Conservation (phyloP, 352 stramenopile genomes). For the Phytophthora meadii region DNA sequence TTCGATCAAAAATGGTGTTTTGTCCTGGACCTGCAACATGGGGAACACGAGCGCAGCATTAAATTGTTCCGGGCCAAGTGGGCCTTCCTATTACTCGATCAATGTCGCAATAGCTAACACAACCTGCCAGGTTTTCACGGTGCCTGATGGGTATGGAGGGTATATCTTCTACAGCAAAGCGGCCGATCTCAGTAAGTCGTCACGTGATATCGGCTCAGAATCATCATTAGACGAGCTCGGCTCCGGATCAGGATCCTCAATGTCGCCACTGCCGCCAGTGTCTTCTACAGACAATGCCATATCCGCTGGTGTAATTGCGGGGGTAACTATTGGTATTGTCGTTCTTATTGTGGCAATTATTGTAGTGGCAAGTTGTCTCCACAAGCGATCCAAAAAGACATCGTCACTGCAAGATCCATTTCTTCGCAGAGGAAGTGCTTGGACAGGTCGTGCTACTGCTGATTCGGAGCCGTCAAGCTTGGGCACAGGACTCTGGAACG, state of each 20-base stretch:
- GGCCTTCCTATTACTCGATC: slow-evolving; percentile 8
- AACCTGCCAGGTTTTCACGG: no score
- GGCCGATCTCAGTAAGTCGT: neutral
- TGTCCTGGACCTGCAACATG: slow-evolving; percentile 19
- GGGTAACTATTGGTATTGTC: neutral
- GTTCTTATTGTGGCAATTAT: slow-evolving; percentile 11
- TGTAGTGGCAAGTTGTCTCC: neutral
- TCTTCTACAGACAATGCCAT: neutral
- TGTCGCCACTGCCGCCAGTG: neutral
- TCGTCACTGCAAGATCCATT: slow-evolving; percentile 7
- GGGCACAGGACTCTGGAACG: slow-evolving; percentile 11
- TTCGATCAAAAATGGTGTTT: neutral
- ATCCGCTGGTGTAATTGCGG: neutral
- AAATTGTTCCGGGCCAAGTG: neutral
- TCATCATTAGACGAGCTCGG: neutral
- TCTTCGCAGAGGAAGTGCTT: slow-evolving; percentile 7
- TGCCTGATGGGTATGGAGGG: no score
- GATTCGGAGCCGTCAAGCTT: slow-evolving; percentile 6
- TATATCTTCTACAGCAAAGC: no score
- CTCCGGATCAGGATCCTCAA: neutral
- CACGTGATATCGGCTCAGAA: neutral
- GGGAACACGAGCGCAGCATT: neutral
- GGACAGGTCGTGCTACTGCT: slow-evolving; percentile 3
- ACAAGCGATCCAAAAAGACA: slow-evolving; percentile 1
- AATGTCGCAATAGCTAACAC: slow-evolving; percentile 2